Evolutionary conservation across 345 rosid genomes (phyloP).

Genomic region (Trapa incisa): DNA sequence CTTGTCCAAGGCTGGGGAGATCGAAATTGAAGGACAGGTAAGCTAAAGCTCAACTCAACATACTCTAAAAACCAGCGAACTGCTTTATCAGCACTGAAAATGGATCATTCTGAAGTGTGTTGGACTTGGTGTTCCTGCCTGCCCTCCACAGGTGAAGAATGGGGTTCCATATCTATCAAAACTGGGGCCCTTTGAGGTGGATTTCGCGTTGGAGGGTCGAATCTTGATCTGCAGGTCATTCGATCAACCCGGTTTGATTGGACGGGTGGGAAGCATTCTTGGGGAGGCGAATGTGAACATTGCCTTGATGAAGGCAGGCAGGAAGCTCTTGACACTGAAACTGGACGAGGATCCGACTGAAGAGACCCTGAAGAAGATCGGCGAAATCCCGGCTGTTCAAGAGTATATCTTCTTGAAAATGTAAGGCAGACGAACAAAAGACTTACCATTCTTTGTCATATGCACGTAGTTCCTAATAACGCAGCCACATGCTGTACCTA

Average conservation of each 20-base stretch:
- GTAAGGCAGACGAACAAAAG: neutral
- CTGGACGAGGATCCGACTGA: constrained; percentile 13
- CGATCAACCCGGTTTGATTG: constrained; percentile 20
- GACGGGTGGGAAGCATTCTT: constrained; percentile 17
- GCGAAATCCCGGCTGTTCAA: constrained; percentile 9
- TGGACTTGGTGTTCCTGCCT: neutral
- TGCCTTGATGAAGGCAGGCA: constrained; percentile 19
- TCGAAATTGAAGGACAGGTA: constrained; percentile 12
- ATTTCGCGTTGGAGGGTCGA: constrained; percentile 15
- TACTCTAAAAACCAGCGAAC: neutral
- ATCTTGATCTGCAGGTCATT: constrained; percentile 13
- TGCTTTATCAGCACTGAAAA: neutral
- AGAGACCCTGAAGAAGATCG: constrained; percentile 15
- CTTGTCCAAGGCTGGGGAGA: constrained; percentile 13
- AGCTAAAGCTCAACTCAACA: neutral
- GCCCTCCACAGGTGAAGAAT: constrained; percentile 9
- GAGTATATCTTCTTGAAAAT: constrained; percentile 16
- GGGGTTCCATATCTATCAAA: constrained; percentile 15
- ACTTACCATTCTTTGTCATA: neutral
- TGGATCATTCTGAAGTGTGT: neutral
- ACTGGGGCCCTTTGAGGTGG: constrained; percentile 15
- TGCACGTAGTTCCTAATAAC: neutral
- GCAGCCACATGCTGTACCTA: neutral
- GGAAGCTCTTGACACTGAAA: constrained; percentile 14
- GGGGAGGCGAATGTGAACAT: constrained; percentile 21